phyloP scores from a whole-genome alignment of 2,329 filamentous ascomycete species.

The Venturia asperata region DNA sequence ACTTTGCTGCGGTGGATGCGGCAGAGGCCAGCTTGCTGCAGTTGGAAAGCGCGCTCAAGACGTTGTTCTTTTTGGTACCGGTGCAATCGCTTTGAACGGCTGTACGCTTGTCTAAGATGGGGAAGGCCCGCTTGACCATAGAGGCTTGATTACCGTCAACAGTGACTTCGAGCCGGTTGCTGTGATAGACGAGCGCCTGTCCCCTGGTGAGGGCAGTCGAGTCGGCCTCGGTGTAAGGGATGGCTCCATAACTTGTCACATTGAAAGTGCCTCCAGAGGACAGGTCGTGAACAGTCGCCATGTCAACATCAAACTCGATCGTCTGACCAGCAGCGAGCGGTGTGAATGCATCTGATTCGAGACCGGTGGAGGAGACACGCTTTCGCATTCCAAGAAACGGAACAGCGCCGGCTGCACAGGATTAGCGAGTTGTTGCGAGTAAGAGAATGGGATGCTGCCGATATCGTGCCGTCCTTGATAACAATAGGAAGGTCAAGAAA shows the following conservation, averaged over 20 bases:
- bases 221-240: slow-evolving; percentile 49
- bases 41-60: slow-evolving; percentile 47
- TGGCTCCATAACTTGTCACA: slow-evolving; percentile 49
- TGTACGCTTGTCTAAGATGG: slow-evolving; percentile 21
- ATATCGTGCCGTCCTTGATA: neutral
- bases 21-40: slow-evolving; percentile 47
- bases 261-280: slow-evolving; percentile 47
- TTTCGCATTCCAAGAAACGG: slow-evolving; percentile 49
- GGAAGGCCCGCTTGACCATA: slow-evolving; percentile 43
- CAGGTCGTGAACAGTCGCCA: slow-evolving; percentile 50
- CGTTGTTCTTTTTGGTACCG: slow-evolving; percentile 39
- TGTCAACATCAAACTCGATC: slow-evolving; percentile 48
- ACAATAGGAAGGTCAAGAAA: neutral
- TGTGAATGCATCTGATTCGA: slow-evolving; percentile 46
- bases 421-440: neutral
- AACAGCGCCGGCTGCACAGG: neutral
- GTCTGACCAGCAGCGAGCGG: slow-evolving; percentile 42
- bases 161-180: slow-evolving; percentile 51
- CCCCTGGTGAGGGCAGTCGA: slow-evolving; percentile 40
- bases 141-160: slow-evolving; percentile 52
- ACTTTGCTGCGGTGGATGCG: slow-evolving; percentile 47
- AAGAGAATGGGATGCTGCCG: neutral
- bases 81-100: slow-evolving; percentile 42
- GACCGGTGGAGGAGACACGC: slow-evolving; percentile 39
- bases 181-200: slow-evolving; percentile 49